Conservation (phyloP, 2,329 filamentous ascomycete species). For the Bertia moriformis region DNA sequence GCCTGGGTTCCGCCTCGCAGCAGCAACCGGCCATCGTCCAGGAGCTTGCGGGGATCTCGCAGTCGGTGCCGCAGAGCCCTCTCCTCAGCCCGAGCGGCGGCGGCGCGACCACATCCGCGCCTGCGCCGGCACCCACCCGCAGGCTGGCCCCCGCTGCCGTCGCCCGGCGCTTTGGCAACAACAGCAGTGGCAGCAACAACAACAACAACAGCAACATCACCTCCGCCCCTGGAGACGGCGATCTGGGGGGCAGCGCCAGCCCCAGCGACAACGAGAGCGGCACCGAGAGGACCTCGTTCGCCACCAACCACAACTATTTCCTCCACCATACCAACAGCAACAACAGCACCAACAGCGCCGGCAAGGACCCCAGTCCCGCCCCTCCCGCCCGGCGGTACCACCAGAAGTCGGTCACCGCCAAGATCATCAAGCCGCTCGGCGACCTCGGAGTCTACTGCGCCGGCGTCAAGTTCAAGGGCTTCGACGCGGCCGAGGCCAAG, state of each 20-base stretch:
- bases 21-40: slow-evolving; percentile 43
- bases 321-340: slow-evolving; percentile 15
- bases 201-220: too few species aligned
- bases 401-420: slow-evolving; percentile 46
- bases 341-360: slow-evolving; percentile 37
- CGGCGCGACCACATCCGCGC: too few species aligned
- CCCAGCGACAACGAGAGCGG: slow-evolving; percentile 67
- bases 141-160: slow-evolving; percentile 15
- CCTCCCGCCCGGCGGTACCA: too few species aligned
- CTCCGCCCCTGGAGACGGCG: slow-evolving; percentile 38
- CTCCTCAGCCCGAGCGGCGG: slow-evolving; percentile 32
- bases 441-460: slow-evolving; percentile 35
- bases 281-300: not conserved
- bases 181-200: slow-evolving; percentile 37
- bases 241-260: slow-evolving; percentile 43
- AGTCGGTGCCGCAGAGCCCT: slow-evolving; percentile 37
- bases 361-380: slow-evolving; percentile 36
- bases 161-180: slow-evolving; percentile 30
- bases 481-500: slow-evolving; percentile 14
- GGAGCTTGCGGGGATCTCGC: slow-evolving; percentile 39
- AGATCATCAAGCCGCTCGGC: slow-evolving; percentile 38
- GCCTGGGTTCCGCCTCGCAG: slow-evolving; percentile 68
- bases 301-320: slow-evolving; percentile 4
- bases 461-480: slow-evolving; percentile 38
- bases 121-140: too few species aligned